A percentile compares a stretch with the other conserved stretches of the same genome.
phyloP scores from a whole-genome alignment of 352 stramenopile species.

The Phytophthora tubulina region DNA sequence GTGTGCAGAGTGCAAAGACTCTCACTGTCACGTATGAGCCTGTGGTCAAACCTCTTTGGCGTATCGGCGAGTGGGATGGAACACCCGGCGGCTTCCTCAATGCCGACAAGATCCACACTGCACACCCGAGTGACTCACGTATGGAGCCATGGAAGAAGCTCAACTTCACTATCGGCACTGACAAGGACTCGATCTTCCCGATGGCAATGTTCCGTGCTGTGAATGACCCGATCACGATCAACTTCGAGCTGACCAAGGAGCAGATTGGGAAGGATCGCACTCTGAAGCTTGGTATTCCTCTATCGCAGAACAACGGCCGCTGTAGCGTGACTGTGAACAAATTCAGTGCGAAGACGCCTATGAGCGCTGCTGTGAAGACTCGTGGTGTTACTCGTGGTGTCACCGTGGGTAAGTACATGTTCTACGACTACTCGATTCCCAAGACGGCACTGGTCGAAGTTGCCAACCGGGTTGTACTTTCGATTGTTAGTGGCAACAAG shows the following conservation, averaged over 20 bases:
- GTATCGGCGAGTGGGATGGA: constrained; percentile 63
- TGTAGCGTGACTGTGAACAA: constrained; percentile 54
- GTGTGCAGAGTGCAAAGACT: constrained; percentile 16
- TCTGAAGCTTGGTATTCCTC: constrained; percentile 55
- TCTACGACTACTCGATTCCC: constrained; percentile 62
- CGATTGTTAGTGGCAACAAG: constrained; percentile 56
- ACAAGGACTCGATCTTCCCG: constrained; percentile 46
- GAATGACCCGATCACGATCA: constrained; percentile 58
- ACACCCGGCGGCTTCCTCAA: constrained; percentile 62
- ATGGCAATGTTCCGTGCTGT: constrained; percentile 61
- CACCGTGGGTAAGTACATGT: constrained; percentile 56
- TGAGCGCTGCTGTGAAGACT: constrained; percentile 49
- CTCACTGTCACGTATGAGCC: constrained; percentile 40
- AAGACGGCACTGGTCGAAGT: constrained; percentile 44
- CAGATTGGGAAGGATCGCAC: constrained; percentile 40
- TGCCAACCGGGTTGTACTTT: constrained; percentile 46
- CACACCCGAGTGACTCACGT: constrained; percentile 59
- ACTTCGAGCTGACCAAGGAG: constrained; percentile 45
- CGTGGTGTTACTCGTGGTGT: constrained; percentile 60
- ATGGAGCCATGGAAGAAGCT: constrained; percentile 45
- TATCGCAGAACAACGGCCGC: constrained; percentile 55
- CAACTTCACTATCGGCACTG: constrained; percentile 43
- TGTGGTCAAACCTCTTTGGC: constrained; percentile 47
- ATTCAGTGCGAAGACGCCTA: constrained; percentile 44
- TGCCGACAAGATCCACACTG: constrained; percentile 62